Evolutionary conservation across 495 filamentous ascomycete species (phyloP), one percentile per base, ranked within the genome.

Genomic region (Xylaria nigripes): DNA sequence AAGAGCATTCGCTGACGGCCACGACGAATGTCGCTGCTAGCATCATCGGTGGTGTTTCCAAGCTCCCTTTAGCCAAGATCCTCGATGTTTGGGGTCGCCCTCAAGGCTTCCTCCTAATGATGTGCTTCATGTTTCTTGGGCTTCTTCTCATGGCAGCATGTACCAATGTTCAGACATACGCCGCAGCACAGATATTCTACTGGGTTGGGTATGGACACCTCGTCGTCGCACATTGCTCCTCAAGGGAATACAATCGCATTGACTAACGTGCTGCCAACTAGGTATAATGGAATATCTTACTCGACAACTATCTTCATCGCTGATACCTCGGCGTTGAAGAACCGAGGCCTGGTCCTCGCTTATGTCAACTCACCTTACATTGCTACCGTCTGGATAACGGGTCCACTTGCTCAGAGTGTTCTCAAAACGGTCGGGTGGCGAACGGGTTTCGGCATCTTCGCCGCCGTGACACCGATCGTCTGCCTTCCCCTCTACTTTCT

Each of bases 281-380:
- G 73, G 48, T 72, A 81, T 63, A 79, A 81, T 55, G 81, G 78
- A 18, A 67, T 86, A 49, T 76, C 72, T 46, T 77, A 83, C 66
- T 72, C 76, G 29, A 68, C 84, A 23, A 70, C 74, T 32, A 70
- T 86, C 58, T 85, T 86, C 70, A 76, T 84, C 45, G 82, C 85
- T 51, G 85, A 88, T 65, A 84, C 80, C 2, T 81, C 85, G 0
- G 70, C 73, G 6, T 64, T 88, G 58, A 76, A 76, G 38, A 85
- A 86, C 68, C 74, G 85, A 67, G 77, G 72, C 8, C 68, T 86
- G 38, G 76, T 82, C 48, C 78, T 82, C 55, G 85, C 79, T 9
- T 86, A 82, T 57, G 66, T 73, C 27, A 71, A 65, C n/a, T 84
- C 84, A 0, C 85, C 85, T 3, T 85, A 83, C 66, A 84, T 86